A percentile compares a stretch with the other conserved stretches of the same genome.
phyloP scores from a whole-genome alignment of 148 eudicot species.

The Dysphania ambrosioides region DNA sequence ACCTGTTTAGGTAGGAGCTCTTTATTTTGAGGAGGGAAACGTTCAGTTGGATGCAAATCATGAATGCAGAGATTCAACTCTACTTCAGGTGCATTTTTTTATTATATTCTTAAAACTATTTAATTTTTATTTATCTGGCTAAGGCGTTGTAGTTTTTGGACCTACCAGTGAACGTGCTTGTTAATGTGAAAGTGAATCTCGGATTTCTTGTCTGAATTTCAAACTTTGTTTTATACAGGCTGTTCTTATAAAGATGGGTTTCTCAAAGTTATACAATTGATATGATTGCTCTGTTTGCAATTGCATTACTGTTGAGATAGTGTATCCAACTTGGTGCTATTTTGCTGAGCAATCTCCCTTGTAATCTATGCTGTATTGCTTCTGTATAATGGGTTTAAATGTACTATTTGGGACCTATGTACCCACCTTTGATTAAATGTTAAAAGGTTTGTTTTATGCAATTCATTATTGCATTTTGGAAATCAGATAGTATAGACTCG shows the following conservation, averaged over 20 bases:
- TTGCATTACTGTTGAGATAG: not conserved
- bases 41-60: slow-evolving; percentile 94
- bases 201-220: not conserved
- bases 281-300: not conserved
- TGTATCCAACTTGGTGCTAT: slow-evolving; percentile 10
- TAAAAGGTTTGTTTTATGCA: too few relatives aligned
- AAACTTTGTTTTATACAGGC: not conserved
- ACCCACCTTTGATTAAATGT: too few relatives aligned
- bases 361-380: not conserved
- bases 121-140: not conserved
- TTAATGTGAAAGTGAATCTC: slow-evolving; percentile 3
- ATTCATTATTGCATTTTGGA: too few relatives aligned
- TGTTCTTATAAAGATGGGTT: not conserved
- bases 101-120: too few relatives aligned
- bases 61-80: slow-evolving; percentile 83
- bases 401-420: not conserved
- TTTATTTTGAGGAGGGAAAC: slow-evolving; percentile 98
- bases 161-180: not conserved
- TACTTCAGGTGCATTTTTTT: slow-evolving; percentile 60
- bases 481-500: too few relatives aligned
- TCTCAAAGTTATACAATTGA: not conserved
- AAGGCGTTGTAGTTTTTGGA: not conserved
- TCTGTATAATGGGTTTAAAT: not conserved
- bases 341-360: slow-evolving; percentile 3
- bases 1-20: slow-evolving; percentile 74